phyloP scores from a whole-genome alignment of 2,329 filamentous ascomycete species.

The Colletotrichum viniferum region DNA sequence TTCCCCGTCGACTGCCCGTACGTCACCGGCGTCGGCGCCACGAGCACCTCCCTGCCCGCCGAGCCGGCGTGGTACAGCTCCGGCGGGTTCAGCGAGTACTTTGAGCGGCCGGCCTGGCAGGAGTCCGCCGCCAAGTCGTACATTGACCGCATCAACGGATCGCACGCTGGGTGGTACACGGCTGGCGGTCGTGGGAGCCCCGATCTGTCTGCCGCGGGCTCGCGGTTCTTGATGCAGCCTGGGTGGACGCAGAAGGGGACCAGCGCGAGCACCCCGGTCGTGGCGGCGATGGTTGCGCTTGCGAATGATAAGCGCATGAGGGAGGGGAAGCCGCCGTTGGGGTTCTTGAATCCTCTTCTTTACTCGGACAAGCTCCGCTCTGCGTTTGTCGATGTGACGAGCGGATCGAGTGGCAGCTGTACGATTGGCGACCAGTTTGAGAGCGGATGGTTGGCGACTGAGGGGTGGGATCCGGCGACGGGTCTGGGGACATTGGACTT shows the following conservation, averaged over 20 bases:
- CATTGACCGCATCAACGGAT: constrained; percentile 41
- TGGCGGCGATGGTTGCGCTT: constrained; percentile 45
- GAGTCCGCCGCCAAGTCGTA: constrained; percentile 39
- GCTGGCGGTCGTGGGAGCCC: constrained; percentile 48
- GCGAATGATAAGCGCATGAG: constrained; percentile 47
- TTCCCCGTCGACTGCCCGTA: constrained; percentile 53
- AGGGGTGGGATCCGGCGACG: background rate
- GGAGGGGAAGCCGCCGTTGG: constrained; percentile 37
- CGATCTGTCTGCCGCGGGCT: constrained; percentile 51
- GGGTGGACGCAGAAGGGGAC: constrained; percentile 29
- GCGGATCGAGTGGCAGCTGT: background rate
- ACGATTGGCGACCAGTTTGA: background rate
- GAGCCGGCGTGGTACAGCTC: constrained; percentile 38
- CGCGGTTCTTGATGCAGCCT: constrained; percentile 49
- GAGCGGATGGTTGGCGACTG: background rate
- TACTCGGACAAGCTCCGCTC: constrained; percentile 27
- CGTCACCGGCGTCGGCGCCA: constrained; percentile 33
- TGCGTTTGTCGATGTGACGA: background rate
- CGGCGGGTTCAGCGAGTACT: constrained; percentile 54
- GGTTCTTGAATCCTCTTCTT: constrained; percentile 49
- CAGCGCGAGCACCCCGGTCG: constrained; percentile 43
- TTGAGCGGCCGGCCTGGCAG: constrained; percentile 46
- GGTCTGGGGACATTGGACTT: constrained; percentile 2
- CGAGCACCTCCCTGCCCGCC: constrained; percentile 33
- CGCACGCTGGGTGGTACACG: constrained; percentile 50